Evolutionary conservation across 345 rosid species (phyloP).

Genomic region (Physaria fendleri): DNA sequence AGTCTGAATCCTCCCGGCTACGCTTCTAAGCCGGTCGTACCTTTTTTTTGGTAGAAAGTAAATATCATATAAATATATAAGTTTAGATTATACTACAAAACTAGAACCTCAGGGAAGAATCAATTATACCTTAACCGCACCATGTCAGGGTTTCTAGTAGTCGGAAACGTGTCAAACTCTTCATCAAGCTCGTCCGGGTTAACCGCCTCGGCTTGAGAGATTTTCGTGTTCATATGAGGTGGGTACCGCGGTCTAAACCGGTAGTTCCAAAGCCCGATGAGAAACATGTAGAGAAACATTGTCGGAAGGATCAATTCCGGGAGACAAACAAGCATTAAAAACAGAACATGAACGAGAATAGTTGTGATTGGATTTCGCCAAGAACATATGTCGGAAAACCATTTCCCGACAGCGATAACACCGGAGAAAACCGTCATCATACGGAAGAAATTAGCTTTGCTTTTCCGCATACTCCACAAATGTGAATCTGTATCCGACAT

Average conservation of each 20-base stretch:
- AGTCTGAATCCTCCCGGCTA: slow-evolving; percentile 91
- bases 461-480: slow-evolving; percentile 96
- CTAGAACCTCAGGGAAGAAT: no score
- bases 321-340: slow-evolving; percentile 74
- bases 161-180: slow-evolving; percentile 90
- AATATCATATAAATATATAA: no score
- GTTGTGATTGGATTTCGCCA: slow-evolving; percentile 92
- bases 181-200: slow-evolving; percentile 91
- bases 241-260: slow-evolving; percentile 90
- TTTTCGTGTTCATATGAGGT: slow-evolving; percentile 93
- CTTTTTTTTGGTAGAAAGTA: no score
- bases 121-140: slow-evolving; percentile 86
- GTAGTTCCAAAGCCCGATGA: slow-evolving; percentile 90
- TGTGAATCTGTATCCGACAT: slow-evolving; percentile 93
- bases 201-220: slow-evolving; percentile 82
- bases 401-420: slow-evolving; percentile 64
- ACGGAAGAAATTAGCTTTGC: slow-evolving; percentile 90
- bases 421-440: slow-evolving; percentile 79
- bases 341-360: slow-evolving; percentile 78
- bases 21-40: slow-evolving; percentile 87
- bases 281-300: slow-evolving; percentile 78
- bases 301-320: slow-evolving; percentile 93
- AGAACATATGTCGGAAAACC: slow-evolving; percentile 77
- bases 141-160: slow-evolving; percentile 58
- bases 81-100: no score